Conservation (phyloP, 441 rosid species). For the Gossypium davidsonii region DNA sequence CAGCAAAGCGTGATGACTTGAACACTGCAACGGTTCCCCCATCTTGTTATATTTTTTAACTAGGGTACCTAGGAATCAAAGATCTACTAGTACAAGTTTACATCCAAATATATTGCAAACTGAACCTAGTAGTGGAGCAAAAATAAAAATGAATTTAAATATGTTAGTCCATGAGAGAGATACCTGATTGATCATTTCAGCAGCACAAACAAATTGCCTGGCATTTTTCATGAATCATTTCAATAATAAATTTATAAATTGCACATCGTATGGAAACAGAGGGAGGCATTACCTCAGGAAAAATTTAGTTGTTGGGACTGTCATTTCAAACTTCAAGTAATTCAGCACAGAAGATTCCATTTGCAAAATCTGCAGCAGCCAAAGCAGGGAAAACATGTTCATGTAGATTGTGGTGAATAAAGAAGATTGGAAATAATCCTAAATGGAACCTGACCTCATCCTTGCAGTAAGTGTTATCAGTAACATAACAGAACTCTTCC, state of each 20-base stretch:
- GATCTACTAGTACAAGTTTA: neutral
- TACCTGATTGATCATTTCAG: slow-evolving; percentile 82
- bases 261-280: neutral
- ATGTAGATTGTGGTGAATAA: neutral
- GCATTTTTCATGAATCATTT: slow-evolving; percentile 25
- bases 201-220: slow-evolving; percentile 80
- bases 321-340: slow-evolving; percentile 62
- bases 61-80: neutral
- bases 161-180: neutral
- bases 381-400: slow-evolving; percentile 42
- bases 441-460: slow-evolving; percentile 42
- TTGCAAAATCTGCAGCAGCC: slow-evolving; percentile 53
- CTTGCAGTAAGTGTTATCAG: slow-evolving; percentile 54
- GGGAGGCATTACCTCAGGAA: slow-evolving; percentile 47
- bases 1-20: neutral
- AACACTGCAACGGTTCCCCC: neutral
- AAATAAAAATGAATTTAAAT: neutral
- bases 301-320: slow-evolving; percentile 82
- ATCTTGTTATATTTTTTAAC: neutral
- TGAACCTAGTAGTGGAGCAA: neutral
- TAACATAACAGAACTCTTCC: slow-evolving; percentile 64
- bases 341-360: slow-evolving; percentile 61
- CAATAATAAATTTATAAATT: slow-evolving; percentile 14
- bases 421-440: neutral
- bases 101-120: neutral